Percentiles rank a stretch among this genome's conserved stretches.
phyloP scores from a whole-genome alignment of 441 rosid genomes.

The Isatis lusitanica region DNA sequence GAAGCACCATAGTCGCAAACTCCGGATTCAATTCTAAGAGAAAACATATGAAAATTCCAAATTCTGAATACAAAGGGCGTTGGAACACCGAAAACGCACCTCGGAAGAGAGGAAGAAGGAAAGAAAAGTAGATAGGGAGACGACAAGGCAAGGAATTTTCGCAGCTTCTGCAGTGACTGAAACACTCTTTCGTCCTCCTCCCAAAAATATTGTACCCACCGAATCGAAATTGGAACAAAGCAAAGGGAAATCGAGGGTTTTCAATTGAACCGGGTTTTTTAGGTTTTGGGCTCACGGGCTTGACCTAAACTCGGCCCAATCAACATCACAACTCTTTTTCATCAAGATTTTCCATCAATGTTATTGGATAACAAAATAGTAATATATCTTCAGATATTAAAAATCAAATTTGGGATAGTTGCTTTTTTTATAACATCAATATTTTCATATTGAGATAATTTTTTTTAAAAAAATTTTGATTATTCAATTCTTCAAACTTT shows the following conservation, averaged over 20 bases:
- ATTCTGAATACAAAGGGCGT: background rate
- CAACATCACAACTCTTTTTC: background rate
- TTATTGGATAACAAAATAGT: too few relatives aligned
- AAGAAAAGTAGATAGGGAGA: background rate
- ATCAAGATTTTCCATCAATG: too few relatives aligned
- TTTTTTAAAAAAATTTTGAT: too few relatives aligned
- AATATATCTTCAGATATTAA: too few relatives aligned
- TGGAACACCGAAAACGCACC: background rate
- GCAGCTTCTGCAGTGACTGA: constrained; percentile 24
- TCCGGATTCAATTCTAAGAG: background rate
- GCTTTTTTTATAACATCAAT: too few relatives aligned
- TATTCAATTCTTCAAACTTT: too few relatives aligned
- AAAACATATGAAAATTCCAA: background rate
- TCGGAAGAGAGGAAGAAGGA: background rate
- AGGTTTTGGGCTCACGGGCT: constrained; percentile 30
- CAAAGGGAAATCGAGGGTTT: constrained; percentile 30
- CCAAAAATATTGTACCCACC: constrained; percentile 1
- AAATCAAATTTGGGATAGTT: too few relatives aligned
- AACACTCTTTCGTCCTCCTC: constrained; percentile 22
- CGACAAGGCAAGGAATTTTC: constrained; percentile 13
- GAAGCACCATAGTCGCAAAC: constrained; percentile 1
- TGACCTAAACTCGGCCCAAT: constrained; percentile 26
- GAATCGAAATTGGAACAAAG: constrained; percentile 4
- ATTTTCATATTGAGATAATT: too few relatives aligned
- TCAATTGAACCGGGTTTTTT: constrained; percentile 32